Evolutionary conservation across 257 asterid species (phyloP), one percentile per base, ranked within the genome.

Genomic region (Solanum commersonii): DNA sequence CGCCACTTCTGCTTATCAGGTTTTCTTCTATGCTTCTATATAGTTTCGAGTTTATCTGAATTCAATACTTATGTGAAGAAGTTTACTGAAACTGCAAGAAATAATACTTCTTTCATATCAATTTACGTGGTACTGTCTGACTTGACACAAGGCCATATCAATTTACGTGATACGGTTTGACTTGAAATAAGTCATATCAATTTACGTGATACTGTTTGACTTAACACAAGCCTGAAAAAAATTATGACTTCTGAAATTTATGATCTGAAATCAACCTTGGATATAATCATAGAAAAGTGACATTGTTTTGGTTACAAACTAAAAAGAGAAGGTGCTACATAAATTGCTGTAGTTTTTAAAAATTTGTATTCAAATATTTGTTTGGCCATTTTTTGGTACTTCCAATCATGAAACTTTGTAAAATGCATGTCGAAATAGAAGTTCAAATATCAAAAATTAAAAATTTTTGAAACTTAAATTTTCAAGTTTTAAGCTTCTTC

Each of bases 1-100:
- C 46, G 95, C 95, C 87, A 93, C 95, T 88, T 91, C 94, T 40
- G 94, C 95, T 87, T 93, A 83, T 70, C 95, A 92, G 95, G 93
- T 93, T 60, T n/a, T 22, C 38, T 82, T 82, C 23, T n/a, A 76
- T 73, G 44, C 14, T 20, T 18, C 8, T 34, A 33, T 18, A 7
- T 27, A 14, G 11, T 70, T 70, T 70, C 0, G 23, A 3, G 65
- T 56, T 56, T 3, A 31, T 71, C 6, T 14, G n/a, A 70, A 70
- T 15, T 70, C n/a, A 71, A 3, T 68, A 14, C 7, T 22, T 22
- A 20, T 59, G 27, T 22, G 72, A n/a, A 65, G 8, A 65, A 25
- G 3, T 65, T 5, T 14, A 65, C 4, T 65, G 6, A n/a, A 65
- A 65, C 29, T 65, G 34, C 72, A n/a, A 65, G 72, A 65, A 65